Evolutionary conservation across 129 eudicot genomes (phyloP), one percentile per base, ranked within the genome.

Genomic region (Escallonia rubra): DNA sequence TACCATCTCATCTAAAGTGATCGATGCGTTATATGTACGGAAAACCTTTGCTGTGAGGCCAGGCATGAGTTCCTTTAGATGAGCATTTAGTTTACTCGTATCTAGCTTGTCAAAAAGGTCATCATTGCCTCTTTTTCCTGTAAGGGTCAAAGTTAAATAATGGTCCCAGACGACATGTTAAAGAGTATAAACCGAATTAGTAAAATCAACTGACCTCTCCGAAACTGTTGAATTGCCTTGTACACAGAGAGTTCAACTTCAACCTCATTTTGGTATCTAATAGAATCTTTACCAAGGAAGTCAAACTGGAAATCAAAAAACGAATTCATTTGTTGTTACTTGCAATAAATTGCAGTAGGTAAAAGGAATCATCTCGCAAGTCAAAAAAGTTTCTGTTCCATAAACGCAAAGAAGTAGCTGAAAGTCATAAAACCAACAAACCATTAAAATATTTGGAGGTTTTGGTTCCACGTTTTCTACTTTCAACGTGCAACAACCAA

Each of bases 281-380:
- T 89, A 47, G 96, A 89, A 93, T 93, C 99, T 89, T 93, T 93
- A 93, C 99, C 99, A 57, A 93, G 96, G 83, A 93, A 93, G 78
- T 93, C 99, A 81, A 93, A 90, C 98, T 93, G 93, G 41, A 55
- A 59, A 15, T 6, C 39, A 69, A 40, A 6, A 72, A 50, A 67
- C n/a, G 59, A 47, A 68, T 56, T 46, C 54, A 41, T 74, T 47
- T 43, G 38, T 44, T 62, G 40, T 57, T 39, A 53, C 43, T 14
- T 64, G 42, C 9, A n/a, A 23, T 51, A 46, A 46, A 7, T 23
- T 77, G 10, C 9, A 56, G 43, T 2, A 34, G n/a, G 16, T 15
- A 4, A 0, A 9, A 9, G 7, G 56, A 51, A 15, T 38, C 9
- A 13, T 39, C 11, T 57, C 9, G 39, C 3, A 65, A 10, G 51